A percentile compares a stretch with the other conserved stretches of the same genome.
These are phyloP conservation scores for Straminergon stramineum DNA, from an alignment of 225 moss, liverwort and hornwort species.

Conservation along the genomic window DNA sequence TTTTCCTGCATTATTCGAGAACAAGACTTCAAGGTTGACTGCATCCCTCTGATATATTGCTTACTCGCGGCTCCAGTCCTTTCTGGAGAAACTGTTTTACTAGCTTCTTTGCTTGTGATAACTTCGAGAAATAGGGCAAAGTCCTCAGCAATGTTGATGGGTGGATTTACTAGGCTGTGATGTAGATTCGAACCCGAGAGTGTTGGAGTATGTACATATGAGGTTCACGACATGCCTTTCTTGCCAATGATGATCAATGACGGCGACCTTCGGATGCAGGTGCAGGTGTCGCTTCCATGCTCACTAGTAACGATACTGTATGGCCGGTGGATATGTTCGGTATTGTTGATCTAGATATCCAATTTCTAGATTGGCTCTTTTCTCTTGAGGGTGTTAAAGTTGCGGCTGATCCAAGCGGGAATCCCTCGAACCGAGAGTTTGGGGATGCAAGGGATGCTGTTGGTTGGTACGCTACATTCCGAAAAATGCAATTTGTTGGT, in stretches of 20 bases:
- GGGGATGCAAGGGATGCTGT: constrained; percentile 20
- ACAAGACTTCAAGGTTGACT: not conserved
- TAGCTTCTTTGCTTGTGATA: not conserved
- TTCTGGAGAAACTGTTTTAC: not conserved
- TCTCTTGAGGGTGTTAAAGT: constrained; percentile 70
- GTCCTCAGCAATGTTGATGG: not conserved
- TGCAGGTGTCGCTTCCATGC: constrained; percentile 29
- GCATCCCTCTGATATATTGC: not conserved
- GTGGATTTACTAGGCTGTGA: not conserved
- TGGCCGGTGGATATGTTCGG: constrained; percentile 68
- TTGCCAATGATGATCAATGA: not conserved
- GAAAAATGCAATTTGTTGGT: constrained; percentile 58
- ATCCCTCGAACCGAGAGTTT: constrained; percentile 4
- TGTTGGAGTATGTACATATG: not conserved
- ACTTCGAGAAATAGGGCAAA: not conserved
- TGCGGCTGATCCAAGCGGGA: constrained; percentile 4
- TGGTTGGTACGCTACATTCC: constrained; percentile 85
- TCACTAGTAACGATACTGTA: constrained; percentile 15
- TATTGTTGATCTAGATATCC: constrained; percentile 74
- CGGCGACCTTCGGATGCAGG: not conserved
- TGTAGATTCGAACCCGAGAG: not conserved
- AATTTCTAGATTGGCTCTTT: constrained; percentile 94
- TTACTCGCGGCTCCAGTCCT: not conserved
- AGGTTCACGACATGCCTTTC: not conserved
- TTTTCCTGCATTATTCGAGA: not conserved